Conservation (phyloP, 169 alveolate species). For the Toxoplasma gondii region DNA sequence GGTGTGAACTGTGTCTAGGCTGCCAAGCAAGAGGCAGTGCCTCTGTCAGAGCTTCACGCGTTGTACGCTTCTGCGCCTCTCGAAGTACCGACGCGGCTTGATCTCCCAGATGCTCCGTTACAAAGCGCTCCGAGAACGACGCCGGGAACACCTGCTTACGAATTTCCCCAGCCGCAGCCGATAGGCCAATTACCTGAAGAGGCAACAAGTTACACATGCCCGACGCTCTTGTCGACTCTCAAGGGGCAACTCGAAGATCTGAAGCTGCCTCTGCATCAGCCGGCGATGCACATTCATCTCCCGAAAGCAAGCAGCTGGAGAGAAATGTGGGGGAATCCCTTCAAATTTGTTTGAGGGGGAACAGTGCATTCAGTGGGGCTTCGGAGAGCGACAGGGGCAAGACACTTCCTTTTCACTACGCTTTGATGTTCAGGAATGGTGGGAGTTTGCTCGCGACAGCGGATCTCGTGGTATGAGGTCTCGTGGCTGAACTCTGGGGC, state of each 20-base stretch:
- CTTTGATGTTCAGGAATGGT: too few species aligned
- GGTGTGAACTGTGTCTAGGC: background rate
- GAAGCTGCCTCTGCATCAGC: background rate
- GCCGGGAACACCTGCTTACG: background rate
- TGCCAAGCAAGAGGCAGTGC: background rate
- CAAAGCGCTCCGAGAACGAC: background rate
- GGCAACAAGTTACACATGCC: background rate
- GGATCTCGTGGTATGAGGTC: too few species aligned
- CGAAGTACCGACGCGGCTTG: background rate
- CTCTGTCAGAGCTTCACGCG: background rate
- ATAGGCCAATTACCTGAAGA: background rate
- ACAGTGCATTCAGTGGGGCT: too few species aligned
- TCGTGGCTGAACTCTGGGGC: too few species aligned
- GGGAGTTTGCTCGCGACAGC: too few species aligned
- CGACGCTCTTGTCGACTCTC: background rate
- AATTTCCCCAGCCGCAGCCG: background rate
- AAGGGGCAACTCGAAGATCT: background rate
- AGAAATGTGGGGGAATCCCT: conserved; percentile 29
- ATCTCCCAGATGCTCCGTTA: background rate
- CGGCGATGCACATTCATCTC: background rate
- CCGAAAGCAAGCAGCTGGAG: background rate
- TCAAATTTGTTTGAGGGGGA: background rate
- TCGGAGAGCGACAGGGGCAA: too few species aligned
- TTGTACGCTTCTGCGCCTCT: background rate
- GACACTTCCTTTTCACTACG: too few species aligned